Evolutionary conservation across 2,329 filamentous ascomycete genomes (phyloP).

Genomic region (Pleomassaria siparia): DNA sequence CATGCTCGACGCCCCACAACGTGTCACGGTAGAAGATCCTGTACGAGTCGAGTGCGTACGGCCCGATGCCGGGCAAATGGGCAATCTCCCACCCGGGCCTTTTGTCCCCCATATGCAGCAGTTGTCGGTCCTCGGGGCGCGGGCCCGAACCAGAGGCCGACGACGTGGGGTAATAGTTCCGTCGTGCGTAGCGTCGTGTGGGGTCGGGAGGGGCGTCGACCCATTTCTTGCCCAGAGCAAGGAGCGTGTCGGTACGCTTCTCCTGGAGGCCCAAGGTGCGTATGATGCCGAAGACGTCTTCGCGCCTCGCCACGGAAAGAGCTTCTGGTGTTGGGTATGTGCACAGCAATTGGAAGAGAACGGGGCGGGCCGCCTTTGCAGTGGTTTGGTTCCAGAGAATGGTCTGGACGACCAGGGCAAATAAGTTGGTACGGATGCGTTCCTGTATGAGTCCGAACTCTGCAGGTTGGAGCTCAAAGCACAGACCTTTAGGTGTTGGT

Average conservation of each 20-base stretch:
- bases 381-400: conserved; percentile 83
- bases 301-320: conserved; percentile 51
- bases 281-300: conserved; percentile 22
- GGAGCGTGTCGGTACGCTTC: conserved; percentile 64
- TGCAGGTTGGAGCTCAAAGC: conserved; percentile 24
- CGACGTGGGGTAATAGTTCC: conserved; percentile 46
- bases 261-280: conserved; percentile 32
- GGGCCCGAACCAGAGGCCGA: not conserved
- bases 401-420: conserved; percentile 77
- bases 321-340: conserved; percentile 67
- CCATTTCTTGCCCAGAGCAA: conserved; percentile 72
- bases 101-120: conserved; percentile 34
- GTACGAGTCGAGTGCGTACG: conserved; percentile 87
- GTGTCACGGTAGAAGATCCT: conserved; percentile 88
- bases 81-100: conserved; percentile 76
- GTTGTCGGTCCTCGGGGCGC: conserved; percentile 45
- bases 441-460: conserved; percentile 84
- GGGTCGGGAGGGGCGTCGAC: conserved; percentile 61
- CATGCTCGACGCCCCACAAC: conserved; percentile 59
- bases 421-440: conserved; percentile 71
- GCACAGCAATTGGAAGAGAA: conserved; percentile 68
- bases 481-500: conserved; percentile 18
- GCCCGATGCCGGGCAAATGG: conserved; percentile 71
- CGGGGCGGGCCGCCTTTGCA: conserved; percentile 72
- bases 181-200: conserved; percentile 60